These are phyloP conservation scores for Phytopythium sindhum DNA, from an alignment of 352 stramenopile species.

Conservation along the genomic window DNA sequence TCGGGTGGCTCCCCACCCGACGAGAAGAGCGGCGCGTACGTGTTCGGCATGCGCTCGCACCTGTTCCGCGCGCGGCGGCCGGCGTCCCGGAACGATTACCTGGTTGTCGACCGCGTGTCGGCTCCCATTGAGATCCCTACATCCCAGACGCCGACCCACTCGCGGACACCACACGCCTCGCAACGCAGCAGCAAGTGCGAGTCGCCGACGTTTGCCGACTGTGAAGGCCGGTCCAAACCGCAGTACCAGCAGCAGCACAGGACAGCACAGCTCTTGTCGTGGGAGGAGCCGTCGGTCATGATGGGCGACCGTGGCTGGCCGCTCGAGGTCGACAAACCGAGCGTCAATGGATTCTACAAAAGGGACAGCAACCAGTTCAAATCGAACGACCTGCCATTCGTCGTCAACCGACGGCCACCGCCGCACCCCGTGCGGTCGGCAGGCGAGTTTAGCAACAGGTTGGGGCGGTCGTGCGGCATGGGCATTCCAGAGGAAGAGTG, in stretches of 20 bases:
- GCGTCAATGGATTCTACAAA: conserved; percentile 1
- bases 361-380: conserved; percentile 3
- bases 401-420: not conserved
- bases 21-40: conserved; percentile 21
- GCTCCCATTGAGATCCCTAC: conserved; percentile 62
- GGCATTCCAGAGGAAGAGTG: conserved; percentile 27
- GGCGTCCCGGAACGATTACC: conserved; percentile 15
- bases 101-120: conserved; percentile 38
- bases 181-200: conserved; percentile 16
- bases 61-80: conserved; percentile 25
- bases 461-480: conserved; percentile 14
- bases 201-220: conserved; percentile 13
- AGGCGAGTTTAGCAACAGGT: conserved; percentile 13
- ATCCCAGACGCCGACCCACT: conserved; percentile 17
- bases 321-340: conserved; percentile 25
- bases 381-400: conserved; percentile 7
- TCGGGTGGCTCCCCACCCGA: conserved; percentile 9
- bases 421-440: not conserved
- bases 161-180: not conserved
- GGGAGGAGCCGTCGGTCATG: conserved; percentile 63
- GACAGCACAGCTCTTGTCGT: conserved; percentile 47
- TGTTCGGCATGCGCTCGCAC: conserved; percentile 32
- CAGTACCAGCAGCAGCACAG: conserved; percentile 10
- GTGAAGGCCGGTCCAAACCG: conserved; percentile 9
- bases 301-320: conserved; percentile 18